Conservation (phyloP, 345 rosid genomes). For the Zanthoxylum bungeanum region DNA sequence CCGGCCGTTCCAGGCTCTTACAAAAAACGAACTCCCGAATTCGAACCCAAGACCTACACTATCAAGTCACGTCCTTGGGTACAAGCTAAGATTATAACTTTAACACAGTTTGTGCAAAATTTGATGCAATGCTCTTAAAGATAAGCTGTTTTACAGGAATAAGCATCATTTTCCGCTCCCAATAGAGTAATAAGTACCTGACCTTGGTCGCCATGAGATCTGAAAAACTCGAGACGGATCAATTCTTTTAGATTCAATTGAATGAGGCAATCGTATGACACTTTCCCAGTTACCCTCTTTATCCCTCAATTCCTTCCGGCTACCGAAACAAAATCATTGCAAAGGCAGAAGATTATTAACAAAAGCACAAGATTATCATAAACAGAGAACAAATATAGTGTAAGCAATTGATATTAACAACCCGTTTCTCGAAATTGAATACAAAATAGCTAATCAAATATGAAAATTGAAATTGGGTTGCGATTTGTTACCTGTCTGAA, state of each 20-base stretch:
- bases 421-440: slow-evolving; percentile 6
- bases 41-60: too few species aligned
- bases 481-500: slow-evolving; percentile 32
- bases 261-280: slow-evolving; percentile 23
- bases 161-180: not conserved
- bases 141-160: not conserved
- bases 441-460: too few species aligned
- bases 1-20: too few species aligned
- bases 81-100: not conserved
- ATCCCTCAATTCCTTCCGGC: slow-evolving; percentile 72
- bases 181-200: slow-evolving; percentile 47
- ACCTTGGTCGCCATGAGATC: slow-evolving; percentile 96
- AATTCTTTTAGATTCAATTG: slow-evolving; percentile 37
- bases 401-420: not conserved
- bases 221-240: slow-evolving; percentile 64
- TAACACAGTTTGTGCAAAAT: not conserved
- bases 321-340: slow-evolving; percentile 21
- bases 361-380: too few species aligned
- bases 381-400: not conserved
- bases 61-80: too few species aligned
- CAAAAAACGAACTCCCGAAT: too few species aligned
- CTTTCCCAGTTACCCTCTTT: slow-evolving; percentile 23
- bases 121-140: not conserved
- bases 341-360: slow-evolving; percentile 4
- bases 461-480: slow-evolving; percentile 3